Conservation (phyloP, 352 stramenopile species). For the Globisporangium heterothallicum region DNA sequence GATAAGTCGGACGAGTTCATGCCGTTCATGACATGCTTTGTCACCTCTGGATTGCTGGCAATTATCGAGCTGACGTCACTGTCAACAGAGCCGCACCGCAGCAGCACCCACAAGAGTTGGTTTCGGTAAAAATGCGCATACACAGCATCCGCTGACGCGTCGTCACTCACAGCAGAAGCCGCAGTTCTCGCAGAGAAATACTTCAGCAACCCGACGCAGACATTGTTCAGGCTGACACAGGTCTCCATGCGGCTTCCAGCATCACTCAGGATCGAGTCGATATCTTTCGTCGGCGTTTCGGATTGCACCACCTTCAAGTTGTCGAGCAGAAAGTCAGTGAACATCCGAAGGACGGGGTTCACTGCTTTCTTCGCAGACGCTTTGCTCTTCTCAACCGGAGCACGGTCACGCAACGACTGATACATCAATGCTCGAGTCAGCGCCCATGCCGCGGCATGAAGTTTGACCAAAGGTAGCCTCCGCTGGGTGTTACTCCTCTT, state of each 20-base stretch:
- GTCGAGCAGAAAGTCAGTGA: constrained; percentile 62
- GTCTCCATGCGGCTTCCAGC: constrained; percentile 10
- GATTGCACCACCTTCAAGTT: constrained; percentile 43
- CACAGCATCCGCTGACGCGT: constrained; percentile 15
- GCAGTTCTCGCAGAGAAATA: constrained; percentile 29
- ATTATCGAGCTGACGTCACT: constrained; percentile 59
- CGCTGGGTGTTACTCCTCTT: constrained; percentile 38
- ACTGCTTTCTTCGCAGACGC: constrained; percentile 12
- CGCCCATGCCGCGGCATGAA: constrained; percentile 73
- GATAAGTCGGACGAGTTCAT: constrained; percentile 60
- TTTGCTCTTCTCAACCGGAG: constrained; percentile 4
- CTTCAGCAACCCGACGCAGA: constrained; percentile 62
- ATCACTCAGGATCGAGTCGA: constrained; percentile 3
- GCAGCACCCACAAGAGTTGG: constrained; percentile 70
- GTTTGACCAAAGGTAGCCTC: constrained; percentile 69
- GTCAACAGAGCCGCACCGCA: constrained; percentile 63
- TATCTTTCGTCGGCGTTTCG: constrained; percentile 12
- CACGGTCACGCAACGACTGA: constrained; percentile 42
- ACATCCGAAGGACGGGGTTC: constrained; percentile 45
- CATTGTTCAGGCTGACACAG: constrained; percentile 51
- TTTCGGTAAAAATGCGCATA: constrained; percentile 69
- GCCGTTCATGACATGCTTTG: constrained; percentile 51
- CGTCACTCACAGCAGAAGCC: background rate
- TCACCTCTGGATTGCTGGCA: constrained; percentile 45
- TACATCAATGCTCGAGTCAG: constrained; percentile 80